Percentiles rank a stretch among this genome's conserved stretches.
Evolutionary conservation across 2,329 filamentous ascomycete species (phyloP).

Genomic region (Claviceps sp.): DNA sequence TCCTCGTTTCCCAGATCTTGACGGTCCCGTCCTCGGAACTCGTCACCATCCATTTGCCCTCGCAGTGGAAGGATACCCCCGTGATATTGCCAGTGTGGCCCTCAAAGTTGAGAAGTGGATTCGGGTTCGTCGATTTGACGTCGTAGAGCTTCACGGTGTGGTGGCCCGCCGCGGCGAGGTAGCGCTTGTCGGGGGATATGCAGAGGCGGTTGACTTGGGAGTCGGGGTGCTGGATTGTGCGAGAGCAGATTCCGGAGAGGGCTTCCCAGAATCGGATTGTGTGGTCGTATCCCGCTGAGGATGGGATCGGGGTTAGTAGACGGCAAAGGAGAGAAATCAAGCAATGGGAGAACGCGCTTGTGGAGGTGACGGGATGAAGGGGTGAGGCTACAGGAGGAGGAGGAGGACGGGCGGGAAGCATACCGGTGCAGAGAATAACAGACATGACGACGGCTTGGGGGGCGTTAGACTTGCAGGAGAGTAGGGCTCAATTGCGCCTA

Average conservation of each 20-base stretch:
- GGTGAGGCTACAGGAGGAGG: neutral
- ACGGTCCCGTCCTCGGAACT: slow-evolving; percentile 93
- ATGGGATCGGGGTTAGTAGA: slow-evolving; percentile 10
- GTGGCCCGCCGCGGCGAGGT: slow-evolving; percentile 67
- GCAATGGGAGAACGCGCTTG: neutral
- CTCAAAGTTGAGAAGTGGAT: slow-evolving; percentile 84
- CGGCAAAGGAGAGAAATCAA: neutral
- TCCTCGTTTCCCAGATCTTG: slow-evolving; percentile 92
- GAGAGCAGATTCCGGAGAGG: slow-evolving; percentile 90
- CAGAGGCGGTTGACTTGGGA: slow-evolving; percentile 97
- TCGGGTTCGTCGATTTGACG: slow-evolving; percentile 96
- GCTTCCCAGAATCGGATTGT: slow-evolving; percentile 87
- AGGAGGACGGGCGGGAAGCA: slow-evolving; percentile 7
- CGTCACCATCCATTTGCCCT: slow-evolving; percentile 99
- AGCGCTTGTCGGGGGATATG: slow-evolving; percentile 96
- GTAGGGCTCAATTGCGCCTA: neutral
- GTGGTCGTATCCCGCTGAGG: slow-evolving; percentile 46
- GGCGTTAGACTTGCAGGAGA: neutral
- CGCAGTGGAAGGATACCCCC: slow-evolving; percentile 93
- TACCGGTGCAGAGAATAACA: slow-evolving; percentile 50
- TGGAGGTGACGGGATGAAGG: neutral
- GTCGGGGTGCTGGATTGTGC: slow-evolving; percentile 94
- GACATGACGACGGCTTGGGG: slow-evolving; percentile 30
- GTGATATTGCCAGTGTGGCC: slow-evolving; percentile 94
- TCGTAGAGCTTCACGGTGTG: slow-evolving; percentile 95